Evolutionary conservation across 495 filamentous ascomycete species (phyloP), one percentile per base, ranked within the genome.

Genomic region (Tuber indicum): DNA sequence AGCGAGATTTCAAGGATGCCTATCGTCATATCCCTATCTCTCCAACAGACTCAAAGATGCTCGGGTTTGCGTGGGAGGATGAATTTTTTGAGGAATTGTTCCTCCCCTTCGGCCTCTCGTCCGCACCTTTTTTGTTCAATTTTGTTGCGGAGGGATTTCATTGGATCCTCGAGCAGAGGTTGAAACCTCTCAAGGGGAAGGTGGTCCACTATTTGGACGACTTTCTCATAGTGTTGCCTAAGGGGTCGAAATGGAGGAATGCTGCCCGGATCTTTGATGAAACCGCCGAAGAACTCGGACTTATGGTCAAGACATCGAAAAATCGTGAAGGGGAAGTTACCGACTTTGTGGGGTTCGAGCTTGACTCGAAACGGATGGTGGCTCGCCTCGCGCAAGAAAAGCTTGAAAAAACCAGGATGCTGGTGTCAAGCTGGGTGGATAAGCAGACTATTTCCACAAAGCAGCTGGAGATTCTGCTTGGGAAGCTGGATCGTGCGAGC

Each of bases 161-260:
- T 10, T 79, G 75, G 77, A 77, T 77, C 10, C 47, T 79, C 9
- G 43, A 77, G 66, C 43, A 45, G n/a, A 36, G 39, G 41, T 62
- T 73, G 70, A 43, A 52, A 16, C 36, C 43, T 17, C 36, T 66
- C 42, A 45, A 44, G 41, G 70, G 52, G 17, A 32, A 41, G 8
- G 45, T 77, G n/a, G 8, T 79, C 23, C 75, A 79, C 45, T 79
- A 79, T 41, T 36, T 79, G 32, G 75, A 79, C 32, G 77, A 79
- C 70, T 77, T 79, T 70, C 58, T 79, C n/a, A 62, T 45, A 47
- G 26, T 79, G 39, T 36, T 79, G 26, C 46, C 76, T 0, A 36
- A 44, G 16, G 47, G 36, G 9, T 14, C 73, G 14, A 69, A 75
- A 26, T 44, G 52, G 52, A 72, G 14, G 21, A 19, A 5, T 19